Base-by-base conservation (phyloP, 2,329 filamentous ascomycete genomes). In the Dactylonectria estremocensis region DNA sequence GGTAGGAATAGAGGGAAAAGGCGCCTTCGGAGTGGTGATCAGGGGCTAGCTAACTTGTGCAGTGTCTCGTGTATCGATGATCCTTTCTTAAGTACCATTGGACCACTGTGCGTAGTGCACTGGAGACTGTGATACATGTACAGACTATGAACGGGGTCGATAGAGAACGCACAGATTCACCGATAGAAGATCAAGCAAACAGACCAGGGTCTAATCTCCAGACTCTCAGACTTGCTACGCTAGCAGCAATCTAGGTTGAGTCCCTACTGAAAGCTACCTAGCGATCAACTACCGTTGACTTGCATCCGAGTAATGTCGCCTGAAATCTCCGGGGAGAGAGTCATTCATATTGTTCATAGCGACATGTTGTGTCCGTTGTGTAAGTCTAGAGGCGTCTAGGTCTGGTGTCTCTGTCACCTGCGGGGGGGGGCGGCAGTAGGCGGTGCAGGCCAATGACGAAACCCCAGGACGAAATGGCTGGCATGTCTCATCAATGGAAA, bases 221-320 rank as follows among this genome's bases (percentile, higher is more conserved):
- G 37, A n/a, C 22, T 24, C 37, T 24, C 13, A 48, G 37, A 43
- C 8, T 28, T 22, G 31, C 40, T n/a, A 24, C 55, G 55, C 43
- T 58, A 58, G 37, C 16, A 33, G 33, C 7, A 18, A 3, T 52
- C 16, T 18, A 52, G 49, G 40, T n/a, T n/a, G 48, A 33, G 13
- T 22, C 18, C 18, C 45, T 5, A 28, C 24, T 28, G 7, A 28
- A 28, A 28, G 24, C 45, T 48, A n/a, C 48, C 24, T 33, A n/a
- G 24, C 33, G 18, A 33, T 31, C 28, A 33, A 33, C 13, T 33
- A n/a, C 46, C 20, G 54, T 46, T 14, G 33, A 10, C 20, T 46
- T 56, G 37, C 13, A 56, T 56, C 53, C 33, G 53, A 40, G 35
- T 45, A 40, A 28, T 56, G 22, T 40, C 54, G 54, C 37, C 54